Conservation (phyloP, 331 rosid species). For the Quercus tomentella region DNA sequence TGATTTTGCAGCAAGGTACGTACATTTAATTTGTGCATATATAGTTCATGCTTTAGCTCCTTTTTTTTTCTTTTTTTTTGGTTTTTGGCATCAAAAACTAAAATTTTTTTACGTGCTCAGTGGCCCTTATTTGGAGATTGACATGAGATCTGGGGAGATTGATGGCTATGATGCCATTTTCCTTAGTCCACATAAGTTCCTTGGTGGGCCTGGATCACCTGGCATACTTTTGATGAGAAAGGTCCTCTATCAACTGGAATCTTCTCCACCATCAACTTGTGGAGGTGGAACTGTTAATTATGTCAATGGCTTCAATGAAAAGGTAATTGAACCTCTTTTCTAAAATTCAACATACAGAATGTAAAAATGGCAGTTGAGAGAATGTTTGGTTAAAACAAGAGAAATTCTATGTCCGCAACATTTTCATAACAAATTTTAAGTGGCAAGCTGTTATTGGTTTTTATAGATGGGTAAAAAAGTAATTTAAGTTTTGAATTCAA, state of each 20-base stretch:
- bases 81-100: too few relatives aligned
- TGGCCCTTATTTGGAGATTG: constrained; percentile 72
- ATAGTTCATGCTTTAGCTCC: neutral
- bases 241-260: constrained; percentile 41
- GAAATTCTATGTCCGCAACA: accelerated
- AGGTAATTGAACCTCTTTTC: constrained; percentile 27
- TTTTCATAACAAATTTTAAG: too few relatives aligned
- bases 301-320: constrained; percentile 67
- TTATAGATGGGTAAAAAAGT: too few relatives aligned
- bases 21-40: neutral
- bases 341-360: too few relatives aligned
- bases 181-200: constrained; percentile 75
- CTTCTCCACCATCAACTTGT: constrained; percentile 78
- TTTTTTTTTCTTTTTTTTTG: too few relatives aligned
- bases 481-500: too few relatives aligned
- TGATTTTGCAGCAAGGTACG: constrained; percentile 86
- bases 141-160: constrained; percentile 45
- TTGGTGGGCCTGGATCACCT: constrained; percentile 85
- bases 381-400: too few relatives aligned
- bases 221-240: constrained; percentile 67
- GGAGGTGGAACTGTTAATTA: constrained; percentile 84
- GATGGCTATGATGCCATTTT: constrained; percentile 78
- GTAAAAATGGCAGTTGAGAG: too few relatives aligned
- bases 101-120: constrained; percentile 6
- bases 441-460: accelerated